Evolutionary conservation across 495 filamentous ascomycete genomes (phyloP), one percentile per base, ranked within the genome.

Genomic region (Aspergillus wentii): DNA sequence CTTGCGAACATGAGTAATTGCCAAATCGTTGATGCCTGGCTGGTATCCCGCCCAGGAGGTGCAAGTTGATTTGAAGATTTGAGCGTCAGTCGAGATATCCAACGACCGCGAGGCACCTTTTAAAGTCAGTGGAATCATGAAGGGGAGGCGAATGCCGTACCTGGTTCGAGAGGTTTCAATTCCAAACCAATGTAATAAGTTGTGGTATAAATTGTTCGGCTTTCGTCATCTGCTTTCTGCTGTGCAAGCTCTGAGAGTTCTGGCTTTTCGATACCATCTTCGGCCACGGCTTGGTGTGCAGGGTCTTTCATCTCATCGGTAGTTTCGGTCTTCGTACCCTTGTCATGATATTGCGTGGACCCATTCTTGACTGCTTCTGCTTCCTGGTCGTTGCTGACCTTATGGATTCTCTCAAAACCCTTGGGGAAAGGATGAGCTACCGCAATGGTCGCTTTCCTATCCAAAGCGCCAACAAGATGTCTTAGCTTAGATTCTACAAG

Each of bases 391-490:
- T 66, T 80, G 43, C 75, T 74, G 64, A 88, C 85, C 13, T 66
- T 62, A 56, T 95, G 88, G 0, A 78, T 67, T 42, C 92, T 76
- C 35, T 92, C 84, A 51, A 94, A 95, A 1, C 86, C 86, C 51
- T 96, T 94, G 41, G 86, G 91, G 68, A 90, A 98, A 1, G 90
- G 88, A 43, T 91, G 89, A 0, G 90, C 89, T 16, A 95, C 71
- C 22, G 78, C 79, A 41, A 97, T 84, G 5, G 80, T 82, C 27
- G 83, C 71, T 29, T 78, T 72, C 27, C 63, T 56, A 51, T 96
- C 92, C 17, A 98, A 71, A 9, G 82, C 85, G 28, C 76, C 74
- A 15, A 95, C 86, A 16, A 98, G 73, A 35, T 86, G 68, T 32
- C 92, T 80, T 26, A 97, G 74, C 59, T 88, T 95, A 4, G 92